phyloP scores from a whole-genome alignment of 345 rosid genomes.

The Rubroshorea leprosula region DNA sequence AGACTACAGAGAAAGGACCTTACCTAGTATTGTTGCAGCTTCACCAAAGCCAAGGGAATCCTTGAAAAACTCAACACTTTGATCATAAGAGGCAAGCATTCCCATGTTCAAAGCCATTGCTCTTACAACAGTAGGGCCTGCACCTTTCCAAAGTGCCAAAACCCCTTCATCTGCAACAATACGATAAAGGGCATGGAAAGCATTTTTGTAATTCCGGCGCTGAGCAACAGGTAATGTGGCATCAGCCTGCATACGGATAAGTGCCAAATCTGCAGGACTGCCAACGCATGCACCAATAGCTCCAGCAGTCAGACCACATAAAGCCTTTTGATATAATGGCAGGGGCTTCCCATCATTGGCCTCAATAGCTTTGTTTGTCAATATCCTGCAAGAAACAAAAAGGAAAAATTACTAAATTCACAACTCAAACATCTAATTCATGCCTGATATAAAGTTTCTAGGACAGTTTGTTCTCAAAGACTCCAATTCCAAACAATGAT shows the following conservation, averaged over 20 bases:
- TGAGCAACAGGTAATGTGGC: conserved; percentile 88
- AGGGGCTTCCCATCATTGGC: conserved; percentile 96
- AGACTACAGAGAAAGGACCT: neutral
- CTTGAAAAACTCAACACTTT: conserved; percentile 82
- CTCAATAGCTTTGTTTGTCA: conserved; percentile 79
- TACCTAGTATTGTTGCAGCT: conserved; percentile 58
- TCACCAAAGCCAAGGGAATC: conserved; percentile 75
- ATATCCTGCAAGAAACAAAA: conserved; percentile 39
- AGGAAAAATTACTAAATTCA: neutral
- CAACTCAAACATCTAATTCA: neutral
- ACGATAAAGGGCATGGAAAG: conserved; percentile 89
- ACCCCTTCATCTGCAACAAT: conserved; percentile 85
- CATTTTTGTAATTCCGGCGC: conserved; percentile 84
- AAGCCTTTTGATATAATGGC: conserved; percentile 94
- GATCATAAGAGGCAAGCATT: conserved; percentile 99
- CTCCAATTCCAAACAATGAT: neutral
- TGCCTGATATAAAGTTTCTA: no score
- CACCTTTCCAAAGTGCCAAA: conserved; percentile 98
- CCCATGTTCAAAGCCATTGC: conserved; percentile 99
- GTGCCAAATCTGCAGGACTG: conserved; percentile 94
- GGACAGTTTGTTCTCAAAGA: no score
- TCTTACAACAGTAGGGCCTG: conserved; percentile 99
- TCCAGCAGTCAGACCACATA: conserved; percentile 97
- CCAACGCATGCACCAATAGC: conserved; percentile 94
- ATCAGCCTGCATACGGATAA: conserved; percentile 99